Conservation (phyloP, 2,329 filamentous ascomycete genomes). For the Mollisia scopiformis region DNA sequence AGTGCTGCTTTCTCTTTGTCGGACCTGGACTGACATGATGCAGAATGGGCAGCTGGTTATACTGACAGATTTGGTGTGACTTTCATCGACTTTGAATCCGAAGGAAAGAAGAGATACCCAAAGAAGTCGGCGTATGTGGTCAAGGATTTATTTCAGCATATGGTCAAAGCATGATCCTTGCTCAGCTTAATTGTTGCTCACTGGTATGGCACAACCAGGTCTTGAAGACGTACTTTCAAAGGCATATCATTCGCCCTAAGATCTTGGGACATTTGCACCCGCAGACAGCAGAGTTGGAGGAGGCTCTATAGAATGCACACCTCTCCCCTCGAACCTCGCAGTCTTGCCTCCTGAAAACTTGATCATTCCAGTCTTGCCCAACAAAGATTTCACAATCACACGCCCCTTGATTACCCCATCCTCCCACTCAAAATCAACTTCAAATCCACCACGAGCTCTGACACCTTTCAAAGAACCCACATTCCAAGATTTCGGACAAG, state of each 20-base stretch:
- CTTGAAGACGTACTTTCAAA: no score
- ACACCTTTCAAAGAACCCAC: constrained; percentile 39
- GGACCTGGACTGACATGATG: no score
- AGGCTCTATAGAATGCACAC: constrained; percentile 15
- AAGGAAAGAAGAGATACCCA: constrained; percentile 75
- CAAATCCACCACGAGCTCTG: constrained; percentile 40
- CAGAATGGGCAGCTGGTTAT: constrained; percentile 74
- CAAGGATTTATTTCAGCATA: constrained; percentile 68
- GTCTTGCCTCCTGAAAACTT: constrained; percentile 13
- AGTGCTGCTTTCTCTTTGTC: no score
- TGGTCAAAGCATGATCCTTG: no score
- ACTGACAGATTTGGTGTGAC: constrained; percentile 83
- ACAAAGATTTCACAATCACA: constrained; percentile 15
- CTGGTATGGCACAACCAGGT: no score
- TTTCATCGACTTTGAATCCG: constrained; percentile 73
- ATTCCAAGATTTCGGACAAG: constrained; percentile 41
- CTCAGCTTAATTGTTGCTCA: no score
- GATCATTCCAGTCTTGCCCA: constrained; percentile 7
- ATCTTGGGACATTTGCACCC: no score
- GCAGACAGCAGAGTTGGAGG: no score
- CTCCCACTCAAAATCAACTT: constrained; percentile 42
- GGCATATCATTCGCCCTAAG: no score
- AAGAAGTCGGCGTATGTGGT: constrained; percentile 81
- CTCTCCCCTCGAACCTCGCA: constrained; percentile 11
- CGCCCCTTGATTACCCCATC: constrained; percentile 29